Base-by-base conservation (phyloP, 352 stramenopile genomes). In the Phytophthora syringae region DNA sequence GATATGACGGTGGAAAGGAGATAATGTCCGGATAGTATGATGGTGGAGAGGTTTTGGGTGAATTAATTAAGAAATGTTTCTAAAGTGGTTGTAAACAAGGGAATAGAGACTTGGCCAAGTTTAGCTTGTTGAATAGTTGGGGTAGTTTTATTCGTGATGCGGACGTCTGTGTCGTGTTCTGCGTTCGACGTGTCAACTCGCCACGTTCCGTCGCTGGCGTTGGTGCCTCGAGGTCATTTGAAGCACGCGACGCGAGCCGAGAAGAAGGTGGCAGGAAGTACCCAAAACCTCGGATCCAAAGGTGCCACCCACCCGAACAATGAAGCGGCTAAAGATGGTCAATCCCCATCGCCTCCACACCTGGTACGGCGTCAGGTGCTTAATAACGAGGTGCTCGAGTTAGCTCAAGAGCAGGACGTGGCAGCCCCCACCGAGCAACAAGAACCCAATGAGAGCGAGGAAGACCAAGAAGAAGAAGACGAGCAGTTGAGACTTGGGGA, bases 221-320 rank as follows among this genome's bases (percentile, higher is more conserved):
- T 89, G 21, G 59, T 87, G 42, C 82, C 82, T n/a, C 70, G 74
- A 7, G 67, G 77, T 15, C 60, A 79, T 28, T 30, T 83, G 4
- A 56, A 72, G 22, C 30, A 60, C 18, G 30, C 50, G 20, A 30
- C 22, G 30, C 54, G 70, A 43, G 40, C 25, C 24, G 45, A 68
- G 12, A 64, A 67, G 24, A 71, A 64, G 24, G 18, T 56, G 22
- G 21, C 24, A 11, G 53, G 37, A 4, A 32, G 50, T 20, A 34
- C 48, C 7, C 36, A 72, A 28, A n/a, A n/a, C n/a, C 28, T 28
- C 39, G 12, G 7, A 43, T 43, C 32, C 37, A 58, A 57, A 22
- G 37, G 1, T 36, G 2, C 42, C 2, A 16, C 52, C 18, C 18
- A 56, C 15, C 10, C 22, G 24, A 44, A 40, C 1, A 24, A 2